Evolutionary conservation across 805 yeast genomes (phyloP).

Genomic region (Ogataea salicorniae): DNA sequence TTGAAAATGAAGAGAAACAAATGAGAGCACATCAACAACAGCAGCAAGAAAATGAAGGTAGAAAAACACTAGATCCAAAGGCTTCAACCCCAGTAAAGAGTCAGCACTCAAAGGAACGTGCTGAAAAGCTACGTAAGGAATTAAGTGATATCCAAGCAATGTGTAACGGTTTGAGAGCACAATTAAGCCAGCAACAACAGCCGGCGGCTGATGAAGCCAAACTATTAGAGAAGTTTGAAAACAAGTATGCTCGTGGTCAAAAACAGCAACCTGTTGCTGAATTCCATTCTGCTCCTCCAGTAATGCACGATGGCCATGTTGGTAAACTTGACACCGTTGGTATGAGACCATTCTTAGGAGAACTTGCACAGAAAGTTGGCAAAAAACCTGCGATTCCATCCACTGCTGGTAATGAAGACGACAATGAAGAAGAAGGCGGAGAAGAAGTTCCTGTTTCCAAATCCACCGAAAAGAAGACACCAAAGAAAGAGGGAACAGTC

Average conservation of each 20-base stretch:
- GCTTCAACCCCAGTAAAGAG: conserved; percentile 2
- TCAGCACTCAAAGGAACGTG: conserved; percentile 10
- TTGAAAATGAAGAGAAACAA: background rate
- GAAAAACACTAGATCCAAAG: conserved; percentile 29
- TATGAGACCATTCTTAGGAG: conserved; percentile 42
- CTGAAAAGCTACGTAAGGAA: conserved; percentile 18
- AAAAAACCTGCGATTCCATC: conserved; percentile 34
- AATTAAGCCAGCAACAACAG: conserved; percentile 23
- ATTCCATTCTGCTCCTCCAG: conserved; percentile 18
- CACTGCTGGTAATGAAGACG: background rate
- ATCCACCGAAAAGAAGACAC: no score
- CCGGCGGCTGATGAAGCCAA: conserved; percentile 18
- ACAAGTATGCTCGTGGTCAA: conserved; percentile 25
- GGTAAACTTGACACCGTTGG: conserved; percentile 15
- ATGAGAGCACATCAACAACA: background rate
- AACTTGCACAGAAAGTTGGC: conserved; percentile 45
- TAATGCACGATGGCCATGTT: conserved; percentile 8
- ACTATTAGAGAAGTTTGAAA: conserved; percentile 23
- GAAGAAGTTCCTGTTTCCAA: background rate
- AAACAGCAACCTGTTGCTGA: conserved; percentile 21
- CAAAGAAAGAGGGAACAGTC: background rate
- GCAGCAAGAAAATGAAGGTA: background rate
- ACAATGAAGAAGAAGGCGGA: background rate
- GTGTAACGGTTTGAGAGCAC: conserved; percentile 23
- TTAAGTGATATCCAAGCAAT: conserved; percentile 22